Conservation (phyloP, 1,139 yeast species). For the Pichia sp. region DNA sequence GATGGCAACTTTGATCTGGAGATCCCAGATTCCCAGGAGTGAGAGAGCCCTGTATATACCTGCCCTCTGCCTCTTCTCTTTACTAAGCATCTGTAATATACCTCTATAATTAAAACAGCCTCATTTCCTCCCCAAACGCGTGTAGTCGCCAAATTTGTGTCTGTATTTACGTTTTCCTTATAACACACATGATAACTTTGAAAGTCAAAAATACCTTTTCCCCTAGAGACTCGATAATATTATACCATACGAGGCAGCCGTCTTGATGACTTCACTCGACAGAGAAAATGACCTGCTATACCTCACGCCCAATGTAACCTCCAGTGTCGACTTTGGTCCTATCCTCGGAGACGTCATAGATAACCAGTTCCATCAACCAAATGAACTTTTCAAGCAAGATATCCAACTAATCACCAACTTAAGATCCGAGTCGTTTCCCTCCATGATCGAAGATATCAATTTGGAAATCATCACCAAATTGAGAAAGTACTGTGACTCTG, state of each 20-base stretch:
- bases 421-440: conserved; percentile 2
- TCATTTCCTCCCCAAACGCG: neutral
- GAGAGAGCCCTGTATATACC: neutral
- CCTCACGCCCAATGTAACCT: neutral
- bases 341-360: neutral
- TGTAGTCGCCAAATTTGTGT: neutral
- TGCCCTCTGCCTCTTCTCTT: neutral
- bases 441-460: neutral
- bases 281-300: neutral
- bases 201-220: too few species aligned
- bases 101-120: neutral
- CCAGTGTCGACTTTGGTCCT: neutral
- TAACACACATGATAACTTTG: too few species aligned
- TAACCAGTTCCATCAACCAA: conserved; percentile 1
- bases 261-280: neutral
- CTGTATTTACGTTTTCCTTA: neutral
- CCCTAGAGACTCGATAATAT: neutral
- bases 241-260: neutral
- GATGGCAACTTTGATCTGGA: conserved; percentile 2
- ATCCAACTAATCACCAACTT: conserved; percentile 5
- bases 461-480: conserved; percentile 9
- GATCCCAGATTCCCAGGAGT: conserved; percentile 20
- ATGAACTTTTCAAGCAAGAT: neutral
- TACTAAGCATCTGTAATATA: neutral
- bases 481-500: conserved; percentile 10